These are phyloP conservation scores for Salix suchowensis DNA, from an alignment of 345 rosid genomes.

Conservation along the genomic window DNA sequence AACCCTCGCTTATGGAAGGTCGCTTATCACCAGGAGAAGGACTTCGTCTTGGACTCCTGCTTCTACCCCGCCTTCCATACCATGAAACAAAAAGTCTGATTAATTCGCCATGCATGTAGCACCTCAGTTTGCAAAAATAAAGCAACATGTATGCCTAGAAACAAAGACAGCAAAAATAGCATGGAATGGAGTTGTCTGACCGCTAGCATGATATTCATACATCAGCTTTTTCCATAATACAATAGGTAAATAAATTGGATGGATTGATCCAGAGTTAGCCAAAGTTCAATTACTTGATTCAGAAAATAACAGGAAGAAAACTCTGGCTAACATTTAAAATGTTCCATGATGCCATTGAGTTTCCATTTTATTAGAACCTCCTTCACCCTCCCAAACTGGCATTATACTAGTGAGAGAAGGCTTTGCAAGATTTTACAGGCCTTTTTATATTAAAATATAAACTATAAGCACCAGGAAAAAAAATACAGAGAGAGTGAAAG, in stretches of 20 bases:
- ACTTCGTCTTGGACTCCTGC: slow-evolving; percentile 60
- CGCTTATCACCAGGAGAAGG: slow-evolving; percentile 57
- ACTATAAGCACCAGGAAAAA: too few relatives aligned
- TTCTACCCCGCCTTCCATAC: slow-evolving; percentile 40
- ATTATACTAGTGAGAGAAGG: not conserved
- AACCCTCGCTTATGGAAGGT: slow-evolving; percentile 52
- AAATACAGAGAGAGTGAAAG: not conserved
- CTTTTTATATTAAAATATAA: not conserved
- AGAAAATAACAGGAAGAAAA: not conserved
- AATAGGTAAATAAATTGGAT: not conserved
- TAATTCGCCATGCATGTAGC: not conserved
- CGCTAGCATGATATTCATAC: not conserved
- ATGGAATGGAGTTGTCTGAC: not conserved
- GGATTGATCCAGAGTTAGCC: not conserved
- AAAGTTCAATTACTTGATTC: not conserved
- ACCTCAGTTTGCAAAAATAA: not conserved
- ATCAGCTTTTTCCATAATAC: not conserved
- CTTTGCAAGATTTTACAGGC: not conserved
- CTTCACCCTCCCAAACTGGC: not conserved
- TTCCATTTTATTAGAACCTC: not conserved
- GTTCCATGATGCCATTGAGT: not conserved
- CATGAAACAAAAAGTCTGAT: slow-evolving; percentile 18
- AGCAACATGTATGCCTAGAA: not conserved
- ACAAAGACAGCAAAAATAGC: not conserved
- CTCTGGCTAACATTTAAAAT: not conserved